Evolutionary conservation across 2,329 filamentous ascomycete genomes (phyloP), one percentile per base, ranked within the genome.

Genomic region (Sporothrix luriei): DNA sequence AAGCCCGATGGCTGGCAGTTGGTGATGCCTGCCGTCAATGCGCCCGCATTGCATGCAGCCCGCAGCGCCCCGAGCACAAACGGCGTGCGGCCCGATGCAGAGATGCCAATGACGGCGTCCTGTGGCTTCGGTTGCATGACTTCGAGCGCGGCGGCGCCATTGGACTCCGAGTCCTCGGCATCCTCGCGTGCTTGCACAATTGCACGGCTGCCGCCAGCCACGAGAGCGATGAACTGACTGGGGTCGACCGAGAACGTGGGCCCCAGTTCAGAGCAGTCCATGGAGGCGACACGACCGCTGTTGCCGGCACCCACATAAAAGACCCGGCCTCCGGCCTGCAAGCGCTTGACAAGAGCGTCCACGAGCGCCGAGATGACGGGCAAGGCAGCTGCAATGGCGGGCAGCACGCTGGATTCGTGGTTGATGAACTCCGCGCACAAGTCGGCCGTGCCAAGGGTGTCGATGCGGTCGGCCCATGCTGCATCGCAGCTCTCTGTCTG

Each of bases 301-400:
- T 80, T 82, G 13, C 81, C 80, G 5, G 80, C 81, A 19, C 80
- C 80, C 24, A 81, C 78, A 71, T 80, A 80, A 11, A 78, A 69
- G 59, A 80, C 75, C 68, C 79, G 74, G 16, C 79, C 79, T 16
- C 79, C 77, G 13, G 69, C 71, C 40, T 75, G 74, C 13, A 80
- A 75, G 5, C 78, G 76, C 11, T 70, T 71, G 11, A 75, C 73
- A 11, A 80, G 51, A 3, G 73, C 74, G 68, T 80, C 78, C 48
- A 80, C 78, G 3, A 77, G 77, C 7, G 68, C 73, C 6, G 78
- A 76, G 38, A 81, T 78, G 2, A 74, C 71, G 1, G 76, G 73
- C 19, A 80, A 68, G 54, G 76, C 79, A 43, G 59, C 64, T 5
- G 72, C 66, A 46, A 80, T 75, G 19, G 77, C 76, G 5, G 71